Evolutionary conservation across 768 basidiomycete genomes (phyloP), one percentile per base, ranked within the genome.

Genomic region (Strobilomyces echinocephalus): DNA sequence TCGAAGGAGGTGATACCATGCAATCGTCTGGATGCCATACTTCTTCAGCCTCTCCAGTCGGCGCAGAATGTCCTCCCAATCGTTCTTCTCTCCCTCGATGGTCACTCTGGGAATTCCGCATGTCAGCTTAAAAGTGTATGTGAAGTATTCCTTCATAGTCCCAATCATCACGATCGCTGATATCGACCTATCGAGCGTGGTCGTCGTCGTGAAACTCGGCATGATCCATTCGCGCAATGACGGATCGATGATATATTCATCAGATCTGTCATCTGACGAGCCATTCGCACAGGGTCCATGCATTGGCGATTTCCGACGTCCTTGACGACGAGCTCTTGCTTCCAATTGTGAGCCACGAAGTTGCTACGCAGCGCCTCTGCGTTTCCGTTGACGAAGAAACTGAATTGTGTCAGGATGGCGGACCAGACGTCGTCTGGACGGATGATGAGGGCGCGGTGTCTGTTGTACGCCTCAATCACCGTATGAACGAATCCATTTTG

Each of bases 111-210:
- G 52, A 3, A 53, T 49, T 6, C 39, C 52, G 14, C 47, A 53
- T 2, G 0, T 0, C 4, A 49, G 16, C 16, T 1, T 0, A 12
- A 49, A 31, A 1, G 0, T 6, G 15, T 26, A 73, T 14, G 53
- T 18, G 53, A 76, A 76, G 49, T 72, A 75, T 34, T 62, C 52
- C 52, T 75, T 28, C 28, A 28, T 28, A 8, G 28, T 28, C 28
- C 28, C 63, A 72, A 78, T 74, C 61, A 73, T 66, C 24, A 70
- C 58, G 16, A 73, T 66, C 6, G 73, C 66, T 36, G 62, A 68
- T 0, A 69, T 60, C 12, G 66, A 63, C 0, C 51, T 65, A 52
- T 76, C 74, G 18, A 60, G 63, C 11, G 14, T 6, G 1, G 73
- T 74, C 0, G 75, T 76, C 0, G 75, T 76, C 0, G 70, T 64